Base-by-base conservation (phyloP, 176 grass and related monocot genomes). In the Juncus inflexus region DNA sequence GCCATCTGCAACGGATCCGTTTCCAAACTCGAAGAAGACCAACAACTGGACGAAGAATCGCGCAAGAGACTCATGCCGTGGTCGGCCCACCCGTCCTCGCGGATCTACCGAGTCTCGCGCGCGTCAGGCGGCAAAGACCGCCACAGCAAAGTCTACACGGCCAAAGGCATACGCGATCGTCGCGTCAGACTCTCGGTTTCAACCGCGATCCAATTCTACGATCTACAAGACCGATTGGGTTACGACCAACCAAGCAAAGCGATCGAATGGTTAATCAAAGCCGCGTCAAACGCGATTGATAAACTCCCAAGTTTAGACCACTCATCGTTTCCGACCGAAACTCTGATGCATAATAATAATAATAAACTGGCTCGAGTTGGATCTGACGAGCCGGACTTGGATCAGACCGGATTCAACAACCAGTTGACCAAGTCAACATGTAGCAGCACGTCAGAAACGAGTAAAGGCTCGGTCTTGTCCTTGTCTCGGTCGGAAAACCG, bases 171-270 rank as follows among this genome's bases (percentile, higher is more conserved):
- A 50, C 81, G 90, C 52, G 90, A 95, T 80, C 86, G 90, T 3
- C 86, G 90, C 0, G 90, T 95, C 69, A 85, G 90, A 12, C 76
- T 95, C 12, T 86, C 90, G 0, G 90, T 89, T 65, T 65, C 79
- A 35, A 95, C 90, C 2, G 90, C 90, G 45, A 95, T 95, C 79
- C 86, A 90, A 73, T 90, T 95, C 83, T 95, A 95, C 65, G 90
- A 95, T 72, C 72, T 95, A 69, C 90, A 95, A 73, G 90, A 90
- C 52, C 90, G 90, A 16, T 82, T 95, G 8, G 90, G 90, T 37
- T 83, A 69, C 64, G 86, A 95, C 79, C 90, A 89, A 74, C 86
- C 90, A 2, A 95, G 90, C 79, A 95, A 95, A 69, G 90, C 86
- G 64, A 78, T 95, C 70, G 86, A 95, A 37, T 95, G 90, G 90